phyloP scores from a whole-genome alignment of 768 basidiomycete genomes.

The Nidularia sp. region DNA sequence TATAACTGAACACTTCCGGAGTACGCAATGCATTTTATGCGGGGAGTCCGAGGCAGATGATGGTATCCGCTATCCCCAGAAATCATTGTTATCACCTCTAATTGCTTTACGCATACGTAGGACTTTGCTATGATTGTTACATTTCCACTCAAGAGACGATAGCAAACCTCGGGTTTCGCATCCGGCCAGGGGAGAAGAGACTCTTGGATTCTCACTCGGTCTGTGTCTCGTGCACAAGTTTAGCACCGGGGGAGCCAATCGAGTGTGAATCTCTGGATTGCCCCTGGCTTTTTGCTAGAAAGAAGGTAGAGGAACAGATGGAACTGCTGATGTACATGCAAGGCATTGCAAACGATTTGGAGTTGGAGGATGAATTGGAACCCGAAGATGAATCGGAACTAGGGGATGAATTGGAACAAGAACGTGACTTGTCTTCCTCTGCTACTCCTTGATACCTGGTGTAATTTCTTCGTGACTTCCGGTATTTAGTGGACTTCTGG shows the following conservation, averaged over 20 bases:
- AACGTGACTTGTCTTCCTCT: too few relatives aligned
- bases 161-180: slow-evolving; percentile 49
- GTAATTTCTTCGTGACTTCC: too few relatives aligned
- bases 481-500: too few relatives aligned
- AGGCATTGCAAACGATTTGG: slow-evolving; percentile 29
- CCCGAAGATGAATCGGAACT: neutral
- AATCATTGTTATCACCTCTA: too few relatives aligned
- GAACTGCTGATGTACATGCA: slow-evolving; percentile 28
- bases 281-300: slow-evolving; percentile 73
- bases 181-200: slow-evolving; percentile 51
- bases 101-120: slow-evolving; percentile 20
- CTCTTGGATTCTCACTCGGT: slow-evolving; percentile 57
- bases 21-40: slow-evolving; percentile 68
- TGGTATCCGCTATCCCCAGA: slow-evolving; percentile 28
- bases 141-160: slow-evolving; percentile 48
- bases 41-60: slow-evolving; percentile 41
- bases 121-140: slow-evolving; percentile 64
- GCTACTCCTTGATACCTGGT: too few relatives aligned
- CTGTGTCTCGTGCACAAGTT: slow-evolving; percentile 68
- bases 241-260: slow-evolving; percentile 52
- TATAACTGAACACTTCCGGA: slow-evolving; percentile 76
- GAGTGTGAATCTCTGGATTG: slow-evolving; percentile 86
- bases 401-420: too few relatives aligned
- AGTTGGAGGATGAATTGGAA: slow-evolving; percentile 12
- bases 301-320: slow-evolving; percentile 45